These are phyloP conservation scores for Nemania abortiva DNA, from an alignment of 2,329 filamentous ascomycete genomes.

Conservation along the genomic window DNA sequence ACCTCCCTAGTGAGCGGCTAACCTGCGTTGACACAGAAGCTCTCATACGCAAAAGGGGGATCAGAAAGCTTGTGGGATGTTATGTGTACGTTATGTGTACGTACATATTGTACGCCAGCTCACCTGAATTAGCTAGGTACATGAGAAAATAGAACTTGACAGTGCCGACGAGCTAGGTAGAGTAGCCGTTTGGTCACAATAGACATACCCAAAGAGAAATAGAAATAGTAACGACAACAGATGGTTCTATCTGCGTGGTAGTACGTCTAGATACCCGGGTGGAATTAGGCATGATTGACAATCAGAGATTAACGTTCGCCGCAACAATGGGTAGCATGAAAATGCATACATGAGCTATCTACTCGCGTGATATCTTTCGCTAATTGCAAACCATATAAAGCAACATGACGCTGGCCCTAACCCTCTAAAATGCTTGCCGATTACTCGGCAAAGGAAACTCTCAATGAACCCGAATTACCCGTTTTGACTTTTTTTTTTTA, in stretches of 20 bases:
- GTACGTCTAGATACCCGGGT: too few species aligned
- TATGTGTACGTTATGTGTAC: too few species aligned
- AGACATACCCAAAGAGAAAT: too few species aligned
- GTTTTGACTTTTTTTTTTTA: constrained; percentile 29
- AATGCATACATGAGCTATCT: constrained; percentile 24
- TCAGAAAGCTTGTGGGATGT: too few species aligned
- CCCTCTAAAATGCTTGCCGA: constrained; percentile 26
- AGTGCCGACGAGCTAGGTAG: too few species aligned
- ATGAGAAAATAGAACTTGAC: too few species aligned
- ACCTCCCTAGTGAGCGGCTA: neutral
- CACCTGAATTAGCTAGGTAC: too few species aligned
- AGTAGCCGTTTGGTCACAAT: too few species aligned
- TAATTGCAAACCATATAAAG: constrained; percentile 32
- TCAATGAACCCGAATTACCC: constrained; percentile 32
- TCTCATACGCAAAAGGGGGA: neutral
- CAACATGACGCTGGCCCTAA: constrained; percentile 28
- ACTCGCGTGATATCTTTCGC: constrained; percentile 32
- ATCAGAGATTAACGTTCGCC: neutral
- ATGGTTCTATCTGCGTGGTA: too few species aligned
- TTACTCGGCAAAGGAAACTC: constrained; percentile 23
- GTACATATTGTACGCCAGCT: too few species aligned
- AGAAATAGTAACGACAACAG: too few species aligned
- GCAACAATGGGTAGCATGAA: neutral
- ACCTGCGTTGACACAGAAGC: neutral
- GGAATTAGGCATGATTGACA: neutral